Conservation (phyloP, 768 basidiomycete genomes). For the Inosperma sp. region DNA sequence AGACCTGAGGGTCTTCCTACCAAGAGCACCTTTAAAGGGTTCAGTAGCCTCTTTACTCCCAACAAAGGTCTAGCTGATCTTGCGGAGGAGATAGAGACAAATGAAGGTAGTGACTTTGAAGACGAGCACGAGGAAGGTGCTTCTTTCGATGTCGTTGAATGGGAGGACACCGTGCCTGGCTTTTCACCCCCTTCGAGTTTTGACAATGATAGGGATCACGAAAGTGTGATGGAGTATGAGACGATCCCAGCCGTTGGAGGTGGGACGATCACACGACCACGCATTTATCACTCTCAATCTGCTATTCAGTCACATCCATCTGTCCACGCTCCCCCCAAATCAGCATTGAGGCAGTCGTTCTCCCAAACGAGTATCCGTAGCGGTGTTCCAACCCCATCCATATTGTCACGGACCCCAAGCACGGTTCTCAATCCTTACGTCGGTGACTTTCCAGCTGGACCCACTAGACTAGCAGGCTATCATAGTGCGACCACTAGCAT, state of each 20-base stretch:
- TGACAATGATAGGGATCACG: constrained; percentile 38
- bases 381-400: constrained; percentile 25
- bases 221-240: constrained; percentile 63
- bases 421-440: constrained; percentile 26
- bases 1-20: constrained; percentile 87
- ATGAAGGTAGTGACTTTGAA: constrained; percentile 40
- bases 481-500: not conserved
- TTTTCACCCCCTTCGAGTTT: constrained; percentile 42
- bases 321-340: constrained; percentile 14
- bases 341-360: constrained; percentile 17
- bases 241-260: constrained; percentile 91
- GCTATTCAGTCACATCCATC: constrained; percentile 49
- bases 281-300: constrained; percentile 82
- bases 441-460: constrained; percentile 13
- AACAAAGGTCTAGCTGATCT: constrained; percentile 75
- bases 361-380: constrained; percentile 21
- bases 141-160: constrained; percentile 64
- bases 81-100: constrained; percentile 56
- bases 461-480: not conserved
- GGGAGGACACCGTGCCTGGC: constrained; percentile 57
- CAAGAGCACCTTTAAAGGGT: constrained; percentile 76
- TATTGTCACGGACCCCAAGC: constrained; percentile 23
- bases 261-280: constrained; percentile 78
- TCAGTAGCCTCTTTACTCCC: constrained; percentile 66
- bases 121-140: constrained; percentile 38